Base-by-base conservation (phyloP, 257 asterid species). In the Ballota nigra region DNA sequence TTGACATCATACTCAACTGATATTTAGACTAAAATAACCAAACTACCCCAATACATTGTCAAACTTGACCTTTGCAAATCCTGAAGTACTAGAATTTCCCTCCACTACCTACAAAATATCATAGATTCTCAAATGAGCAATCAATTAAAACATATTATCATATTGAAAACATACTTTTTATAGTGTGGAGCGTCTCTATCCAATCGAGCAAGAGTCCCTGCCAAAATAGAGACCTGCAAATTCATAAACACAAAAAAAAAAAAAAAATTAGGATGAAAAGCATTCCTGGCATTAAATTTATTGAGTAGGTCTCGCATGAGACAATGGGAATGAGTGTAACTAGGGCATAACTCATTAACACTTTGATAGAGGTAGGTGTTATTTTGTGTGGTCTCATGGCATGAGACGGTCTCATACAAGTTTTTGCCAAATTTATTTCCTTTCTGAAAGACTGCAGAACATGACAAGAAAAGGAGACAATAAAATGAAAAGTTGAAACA, bases 111-210 rank as follows among this genome's bases (percentile, higher is more conserved):
- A 38, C 24, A 41, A 60, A 79, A 18, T 67, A 58, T 28, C 73
- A 57, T 63, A 43, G 20, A 74, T 66, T 43, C 66, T 45, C 55
- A 59, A 62, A 56, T 62, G 57, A 36, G 66, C 31, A 60, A 73
- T 51, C 68, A 76, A 51, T 16, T 62, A 69, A 33, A 34, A 8
- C 24, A 64, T 43, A 36, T 26, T 52, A 60, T 31, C 47, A 74
- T 31, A 71, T 49, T 33, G 57, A 70, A 36, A 61, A 79, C 95
- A 28, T 83, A 95, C 99, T 95, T 95, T 77, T 86, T 92, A 76
- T 95, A 92, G 71, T 82, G 90, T 15, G 99, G 99, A 67, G 99
- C 97, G 84, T 95, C 98, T 82, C 99, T 89, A 77, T 95, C 99
- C 88, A 95, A 79, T 52, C 99, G 99, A 80, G 99, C 99, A 68